These are phyloP conservation scores for Austroboletus rostrupii DNA, from an alignment of 1,284 basidiomycete genomes.

Conservation along the genomic window DNA sequence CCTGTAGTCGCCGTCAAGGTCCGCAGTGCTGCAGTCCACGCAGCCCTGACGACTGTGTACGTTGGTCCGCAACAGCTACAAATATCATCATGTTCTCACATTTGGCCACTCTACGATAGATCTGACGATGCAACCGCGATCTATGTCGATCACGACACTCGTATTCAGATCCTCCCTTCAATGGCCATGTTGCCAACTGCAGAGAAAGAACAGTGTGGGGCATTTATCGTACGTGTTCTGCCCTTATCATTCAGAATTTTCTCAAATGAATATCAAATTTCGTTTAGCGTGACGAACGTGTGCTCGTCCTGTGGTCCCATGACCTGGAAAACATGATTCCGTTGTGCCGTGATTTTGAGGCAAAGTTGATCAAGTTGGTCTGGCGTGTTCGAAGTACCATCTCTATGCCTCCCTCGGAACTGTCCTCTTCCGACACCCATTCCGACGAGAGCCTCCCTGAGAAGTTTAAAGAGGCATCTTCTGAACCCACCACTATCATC, in stretches of 20 bases:
- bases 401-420: constrained; percentile 32
- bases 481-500: constrained; percentile 21
- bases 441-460: constrained; percentile 54
- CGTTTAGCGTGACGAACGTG: constrained; percentile 63
- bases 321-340: constrained; percentile 67
- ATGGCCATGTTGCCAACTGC: constrained; percentile 67
- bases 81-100: neutral
- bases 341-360: constrained; percentile 67
- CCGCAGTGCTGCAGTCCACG: constrained; percentile 73
- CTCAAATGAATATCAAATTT: constrained; percentile 25
- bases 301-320: constrained; percentile 77
- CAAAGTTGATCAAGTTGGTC: constrained; percentile 73
- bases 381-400: constrained; percentile 54
- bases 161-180: constrained; percentile 68
- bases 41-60: constrained; percentile 59
- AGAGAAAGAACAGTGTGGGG: constrained; percentile 82
- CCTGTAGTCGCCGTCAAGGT: constrained; percentile 80
- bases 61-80: constrained; percentile 28
- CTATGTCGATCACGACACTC: constrained; percentile 65
- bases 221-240: constrained; percentile 60
- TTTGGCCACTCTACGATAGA: constrained; percentile 31
- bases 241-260: neutral
- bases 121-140: constrained; percentile 44
- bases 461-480: constrained; percentile 32
- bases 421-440: constrained; percentile 47